Base-by-base conservation (phyloP, 2,329 filamentous ascomycete genomes). In the Colletotrichum lupini region DNA sequence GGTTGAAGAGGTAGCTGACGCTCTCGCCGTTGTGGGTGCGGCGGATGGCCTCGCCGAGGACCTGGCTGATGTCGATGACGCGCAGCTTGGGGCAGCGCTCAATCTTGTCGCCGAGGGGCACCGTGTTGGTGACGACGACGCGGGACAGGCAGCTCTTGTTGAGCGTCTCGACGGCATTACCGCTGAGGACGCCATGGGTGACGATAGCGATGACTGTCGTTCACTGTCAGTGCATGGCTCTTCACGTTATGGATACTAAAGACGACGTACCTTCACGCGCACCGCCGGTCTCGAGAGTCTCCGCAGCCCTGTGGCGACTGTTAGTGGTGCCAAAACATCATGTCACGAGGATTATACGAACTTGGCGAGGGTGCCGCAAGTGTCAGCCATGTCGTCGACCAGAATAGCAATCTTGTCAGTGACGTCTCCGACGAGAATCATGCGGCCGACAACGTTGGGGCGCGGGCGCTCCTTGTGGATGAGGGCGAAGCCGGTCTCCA, bases 311-410 rank as follows among this genome's bases (percentile, higher is more conserved):
- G 9, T 55, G 1, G 24, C 7, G 11, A 28, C 8, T 26, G 56
- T 73, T 32, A 73, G 71, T 28, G 52, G 42, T 6, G 35, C 7
- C 42, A 5, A 11, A 35, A 42, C 35, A 12, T 28, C 12, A 19
- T 37, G 5, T 6, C 12, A 52, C 19, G 4, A 22, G 14, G 1
- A 11, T 35, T 60, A 9, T 68, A 96, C 97, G 3, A 95, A 97
- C 86, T 98, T 98, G 82, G 86, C 87, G 37, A 89, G 86, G 1
- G 93, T 98, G 77, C 95, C 95, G 82, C 95, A 98, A 4, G 96
- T 98, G 81, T 98, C 96, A 37, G 95, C 95, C 95, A 98, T 98
- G 82, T 98, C 96, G 82, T 98, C 96, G 66, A 99, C 96, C 61
- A 99, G 92, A 80, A 99, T 98, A 73, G 96, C 96, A 35, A 96